phyloP scores from a whole-genome alignment of 805 yeast species.

The Pichia kluyveri region DNA sequence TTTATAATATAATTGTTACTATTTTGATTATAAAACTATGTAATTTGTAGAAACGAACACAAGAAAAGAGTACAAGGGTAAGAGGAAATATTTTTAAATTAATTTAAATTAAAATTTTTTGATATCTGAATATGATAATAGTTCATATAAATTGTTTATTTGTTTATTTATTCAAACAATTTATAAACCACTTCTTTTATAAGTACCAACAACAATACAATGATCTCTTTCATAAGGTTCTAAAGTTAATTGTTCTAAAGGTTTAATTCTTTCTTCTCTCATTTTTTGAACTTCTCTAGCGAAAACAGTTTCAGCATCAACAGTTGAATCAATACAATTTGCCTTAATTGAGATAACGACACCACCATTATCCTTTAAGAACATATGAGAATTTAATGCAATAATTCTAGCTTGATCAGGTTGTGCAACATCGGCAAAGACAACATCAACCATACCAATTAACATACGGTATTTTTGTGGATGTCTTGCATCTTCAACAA shows the following conservation, averaged over 20 bases:
- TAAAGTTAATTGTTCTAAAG: slow-evolving; percentile 94
- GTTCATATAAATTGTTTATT: background rate
- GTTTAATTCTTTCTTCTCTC: slow-evolving; percentile 98
- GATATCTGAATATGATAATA: background rate
- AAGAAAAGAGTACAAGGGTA: background rate
- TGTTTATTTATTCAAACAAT: background rate
- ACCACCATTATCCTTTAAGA: slow-evolving; percentile 97
- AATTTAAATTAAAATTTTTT: too few relatives aligned
- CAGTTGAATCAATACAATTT: slow-evolving; percentile 99
- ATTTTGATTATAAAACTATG: background rate
- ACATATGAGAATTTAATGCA: slow-evolving; percentile 95
- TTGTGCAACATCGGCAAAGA: slow-evolving; percentile 99
- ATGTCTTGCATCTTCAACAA: slow-evolving; percentile 99
- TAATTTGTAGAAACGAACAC: background rate
- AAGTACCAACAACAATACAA: slow-evolving; percentile 96
- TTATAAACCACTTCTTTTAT: slow-evolving; percentile 80
- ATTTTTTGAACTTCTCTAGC: slow-evolving; percentile 99
- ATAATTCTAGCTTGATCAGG: slow-evolving; percentile 99
- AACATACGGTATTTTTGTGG: slow-evolving; percentile 99
- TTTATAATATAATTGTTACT: background rate
- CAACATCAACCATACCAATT: slow-evolving; percentile 97
- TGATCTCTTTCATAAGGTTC: slow-evolving; percentile 99
- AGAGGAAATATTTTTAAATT: background rate
- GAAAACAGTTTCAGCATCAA: slow-evolving; percentile 97
- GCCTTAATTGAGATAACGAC: slow-evolving; percentile 98